Evolutionary conservation across 2,329 filamentous ascomycete genomes (phyloP).

Genomic region (Penicillium sp.): DNA sequence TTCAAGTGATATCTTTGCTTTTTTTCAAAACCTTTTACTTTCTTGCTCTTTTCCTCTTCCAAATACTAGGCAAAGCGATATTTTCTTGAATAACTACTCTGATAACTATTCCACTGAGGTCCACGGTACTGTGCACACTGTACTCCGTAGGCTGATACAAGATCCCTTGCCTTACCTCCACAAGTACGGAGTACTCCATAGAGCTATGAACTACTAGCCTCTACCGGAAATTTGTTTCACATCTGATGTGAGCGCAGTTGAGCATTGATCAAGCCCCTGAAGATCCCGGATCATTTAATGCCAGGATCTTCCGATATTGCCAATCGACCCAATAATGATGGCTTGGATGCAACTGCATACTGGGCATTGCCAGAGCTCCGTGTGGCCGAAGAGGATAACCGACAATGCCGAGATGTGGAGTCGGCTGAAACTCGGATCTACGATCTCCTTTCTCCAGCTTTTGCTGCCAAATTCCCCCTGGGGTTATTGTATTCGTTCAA

Average conservation of each 20-base stretch:
- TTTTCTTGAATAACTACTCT: too few species aligned
- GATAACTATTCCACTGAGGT: too few species aligned
- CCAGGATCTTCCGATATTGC: neutral
- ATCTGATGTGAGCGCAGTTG: neutral
- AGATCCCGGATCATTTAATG: neutral
- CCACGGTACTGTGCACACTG: too few species aligned
- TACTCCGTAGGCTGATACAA: too few species aligned
- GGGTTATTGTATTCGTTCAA: too few species aligned
- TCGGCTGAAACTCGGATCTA: conserved; percentile 8
- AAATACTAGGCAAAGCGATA: too few species aligned
- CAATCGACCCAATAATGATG: neutral
- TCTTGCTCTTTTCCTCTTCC: neutral
- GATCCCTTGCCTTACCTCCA: too few species aligned
- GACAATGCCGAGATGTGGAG: conserved; percentile 34
- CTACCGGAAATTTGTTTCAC: neutral
- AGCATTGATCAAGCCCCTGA: neutral
- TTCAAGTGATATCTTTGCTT: neutral
- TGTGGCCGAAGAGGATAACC: conserved; percentile 38
- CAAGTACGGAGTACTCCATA: too few species aligned
- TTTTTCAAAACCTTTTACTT: neutral
- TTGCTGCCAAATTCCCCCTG: too few species aligned
- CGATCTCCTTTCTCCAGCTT: neutral
- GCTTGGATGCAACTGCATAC: neutral
- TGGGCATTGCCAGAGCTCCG: conserved; percentile 25
- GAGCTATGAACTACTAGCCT: neutral